Conservation (phyloP, 305 asterid genomes). For the Fraxinus latifolia region DNA sequence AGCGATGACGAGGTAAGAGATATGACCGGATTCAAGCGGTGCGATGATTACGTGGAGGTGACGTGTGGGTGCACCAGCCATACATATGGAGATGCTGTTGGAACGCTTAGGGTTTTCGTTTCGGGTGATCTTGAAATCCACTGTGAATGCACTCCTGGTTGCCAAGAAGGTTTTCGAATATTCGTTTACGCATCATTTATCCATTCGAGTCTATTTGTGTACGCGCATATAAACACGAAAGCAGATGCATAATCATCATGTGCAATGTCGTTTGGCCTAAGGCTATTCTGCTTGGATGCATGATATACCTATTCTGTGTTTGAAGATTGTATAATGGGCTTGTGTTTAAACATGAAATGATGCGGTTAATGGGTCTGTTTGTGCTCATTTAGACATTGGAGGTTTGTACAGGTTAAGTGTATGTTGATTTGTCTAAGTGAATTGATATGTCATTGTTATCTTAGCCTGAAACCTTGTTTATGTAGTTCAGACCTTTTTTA, state of each 20-base stretch:
- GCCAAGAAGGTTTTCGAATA: slow-evolving; percentile 41
- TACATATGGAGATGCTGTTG: slow-evolving; percentile 60
- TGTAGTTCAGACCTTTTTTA: not conserved
- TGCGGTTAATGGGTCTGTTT: not conserved
- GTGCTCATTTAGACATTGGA: not conserved
- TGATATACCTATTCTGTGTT: not conserved
- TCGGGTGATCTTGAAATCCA: slow-evolving; percentile 50
- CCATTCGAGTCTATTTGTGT: not conserved
- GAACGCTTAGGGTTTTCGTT: slow-evolving; percentile 51
- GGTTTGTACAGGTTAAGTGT: slow-evolving; percentile 23
- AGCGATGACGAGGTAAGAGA: slow-evolving; percentile 35
- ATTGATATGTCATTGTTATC: not conserved
- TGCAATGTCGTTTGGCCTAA: not conserved
- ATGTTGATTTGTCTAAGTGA: slow-evolving; percentile 37
- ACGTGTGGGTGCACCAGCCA: slow-evolving; percentile 64
- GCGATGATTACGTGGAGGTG: slow-evolving; percentile 45
- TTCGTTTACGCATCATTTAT: not conserved
- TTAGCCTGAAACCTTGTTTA: not conserved
- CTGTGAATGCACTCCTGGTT: slow-evolving; percentile 60
- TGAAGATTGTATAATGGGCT: not conserved
- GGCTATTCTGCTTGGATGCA: not conserved
- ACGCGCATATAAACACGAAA: not conserved
- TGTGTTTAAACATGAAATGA: slow-evolving; percentile 3
- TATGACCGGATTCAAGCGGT: slow-evolving; percentile 26
- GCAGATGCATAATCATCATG: not conserved